Evolutionary conservation across 1,139 yeast genomes (phyloP).

Genomic region (Yamadazyma oceani): DNA sequence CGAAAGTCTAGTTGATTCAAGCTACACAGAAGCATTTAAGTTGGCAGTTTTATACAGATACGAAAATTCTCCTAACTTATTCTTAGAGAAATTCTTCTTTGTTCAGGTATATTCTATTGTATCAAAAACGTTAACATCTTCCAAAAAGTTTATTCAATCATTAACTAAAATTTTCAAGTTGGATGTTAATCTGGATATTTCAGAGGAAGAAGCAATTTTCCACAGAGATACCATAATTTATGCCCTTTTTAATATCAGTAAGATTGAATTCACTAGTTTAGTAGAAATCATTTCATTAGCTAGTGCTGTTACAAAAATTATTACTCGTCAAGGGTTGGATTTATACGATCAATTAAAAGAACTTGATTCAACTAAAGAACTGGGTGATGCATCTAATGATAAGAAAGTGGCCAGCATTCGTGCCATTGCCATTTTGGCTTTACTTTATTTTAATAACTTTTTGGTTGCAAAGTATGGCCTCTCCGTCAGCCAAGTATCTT

Average conservation of each 20-base stretch:
- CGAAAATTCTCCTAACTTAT: constrained; percentile 21
- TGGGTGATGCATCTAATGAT: background rate
- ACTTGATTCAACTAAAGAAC: constrained; percentile 1
- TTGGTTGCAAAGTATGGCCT: constrained; percentile 24
- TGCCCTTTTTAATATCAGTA: constrained; percentile 36
- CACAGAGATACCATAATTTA: constrained; percentile 35
- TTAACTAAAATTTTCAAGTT: constrained; percentile 25
- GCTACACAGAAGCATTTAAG: constrained; percentile 64
- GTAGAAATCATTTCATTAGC: constrained; percentile 38
- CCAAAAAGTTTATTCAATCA: constrained; percentile 44
- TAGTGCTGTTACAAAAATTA: constrained; percentile 15
- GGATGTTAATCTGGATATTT: constrained; percentile 9
- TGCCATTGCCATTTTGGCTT: constrained; percentile 24
- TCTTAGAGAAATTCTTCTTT: constrained; percentile 22
- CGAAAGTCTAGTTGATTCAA: constrained; percentile 67
- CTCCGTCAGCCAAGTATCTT: constrained; percentile 20
- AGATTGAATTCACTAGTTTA: constrained; percentile 32
- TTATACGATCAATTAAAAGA: constrained; percentile 23
- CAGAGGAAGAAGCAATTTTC: constrained; percentile 13
- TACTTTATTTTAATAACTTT: constrained; percentile 23
- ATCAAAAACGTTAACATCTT: constrained; percentile 40
- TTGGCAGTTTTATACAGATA: constrained; percentile 49
- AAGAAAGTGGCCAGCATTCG: constrained; percentile 12
- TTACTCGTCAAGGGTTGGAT: constrained; percentile 34
- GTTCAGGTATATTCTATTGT: constrained; percentile 43